Evolutionary conservation across 164 flowering plant genomes (phyloP).

Genomic region (Brasenia schreberi): DNA sequence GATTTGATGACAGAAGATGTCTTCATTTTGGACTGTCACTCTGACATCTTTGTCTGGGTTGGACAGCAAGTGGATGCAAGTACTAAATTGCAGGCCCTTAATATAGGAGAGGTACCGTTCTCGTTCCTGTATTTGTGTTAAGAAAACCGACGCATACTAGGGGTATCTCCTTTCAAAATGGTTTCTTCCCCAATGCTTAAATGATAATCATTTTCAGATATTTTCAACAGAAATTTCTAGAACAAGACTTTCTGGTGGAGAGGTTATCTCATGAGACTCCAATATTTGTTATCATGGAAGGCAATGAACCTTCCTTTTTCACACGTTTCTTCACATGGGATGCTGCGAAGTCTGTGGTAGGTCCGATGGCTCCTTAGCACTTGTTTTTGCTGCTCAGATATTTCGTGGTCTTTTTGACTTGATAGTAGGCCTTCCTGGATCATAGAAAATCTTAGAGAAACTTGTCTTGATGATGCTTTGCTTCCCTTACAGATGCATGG

Average conservation of each 20-base stretch:
- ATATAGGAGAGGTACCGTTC: conserved; percentile 74
- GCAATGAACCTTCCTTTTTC: conserved; percentile 83
- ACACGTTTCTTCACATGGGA: conserved; percentile 96
- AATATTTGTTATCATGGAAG: conserved; percentile 64
- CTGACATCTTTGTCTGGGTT: conserved; percentile 88
- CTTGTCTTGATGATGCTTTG: not conserved
- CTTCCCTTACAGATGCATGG: conserved; percentile 78
- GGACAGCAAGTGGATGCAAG: conserved; percentile 81
- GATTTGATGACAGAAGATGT: conserved; percentile 99
- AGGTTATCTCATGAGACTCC: conserved; percentile 71
- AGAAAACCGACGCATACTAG: no score
- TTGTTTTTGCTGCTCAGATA: no score
- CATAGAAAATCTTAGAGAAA: no score
- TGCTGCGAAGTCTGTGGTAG: conserved; percentile 77
- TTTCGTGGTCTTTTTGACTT: no score
- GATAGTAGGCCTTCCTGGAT: no score
- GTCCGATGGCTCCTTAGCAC: conserved; percentile 9
- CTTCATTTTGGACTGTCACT: conserved; percentile 78
- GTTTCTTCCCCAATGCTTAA: not conserved
- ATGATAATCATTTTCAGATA: not conserved
- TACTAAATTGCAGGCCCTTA: conserved; percentile 49
- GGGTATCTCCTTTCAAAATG: not conserved
- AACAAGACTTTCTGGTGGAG: conserved; percentile 75
- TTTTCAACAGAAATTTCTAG: conserved; percentile 65
- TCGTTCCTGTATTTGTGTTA: not conserved